These are phyloP conservation scores for Priceomyces carsonii DNA, from an alignment of 805 yeast genomes.

Conservation along the genomic window DNA sequence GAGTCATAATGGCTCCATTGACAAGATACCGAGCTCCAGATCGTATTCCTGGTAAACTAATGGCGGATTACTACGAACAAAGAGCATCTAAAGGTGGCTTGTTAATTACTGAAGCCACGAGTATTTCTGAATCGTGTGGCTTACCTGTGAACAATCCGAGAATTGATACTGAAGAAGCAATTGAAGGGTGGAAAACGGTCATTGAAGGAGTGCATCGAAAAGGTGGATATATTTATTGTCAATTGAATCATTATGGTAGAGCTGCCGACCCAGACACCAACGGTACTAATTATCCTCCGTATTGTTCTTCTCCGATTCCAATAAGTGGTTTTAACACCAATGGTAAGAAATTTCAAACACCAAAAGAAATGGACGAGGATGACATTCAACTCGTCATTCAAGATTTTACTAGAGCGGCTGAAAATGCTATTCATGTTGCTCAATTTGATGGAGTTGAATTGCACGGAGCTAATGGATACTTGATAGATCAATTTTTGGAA, in stretches of 20 bases:
- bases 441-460: constrained; percentile 29
- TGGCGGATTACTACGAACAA: constrained; percentile 4
- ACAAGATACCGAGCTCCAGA: constrained; percentile 12
- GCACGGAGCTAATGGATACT: constrained; percentile 30
- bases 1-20: constrained; percentile 14
- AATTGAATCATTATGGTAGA: not conserved
- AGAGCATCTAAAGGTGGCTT: not conserved
- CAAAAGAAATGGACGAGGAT: constrained; percentile 8
- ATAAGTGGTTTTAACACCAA: not conserved
- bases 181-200: not conserved
- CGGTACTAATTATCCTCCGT: not conserved
- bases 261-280: not conserved
- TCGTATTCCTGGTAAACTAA: constrained; percentile 6
- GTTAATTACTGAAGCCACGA: not conserved
- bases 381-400: constrained; percentile 4
- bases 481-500: constrained; percentile 23
- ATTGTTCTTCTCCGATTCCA: not conserved
- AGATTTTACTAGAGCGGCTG: constrained; percentile 12
- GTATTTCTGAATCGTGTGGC: not conserved
- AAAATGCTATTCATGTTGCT: constrained; percentile 20
- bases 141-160: not conserved
- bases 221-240: not conserved
- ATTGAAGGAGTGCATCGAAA: not conserved
- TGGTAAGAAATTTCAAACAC: constrained; percentile 2
- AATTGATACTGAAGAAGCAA: not conserved